phyloP scores from a whole-genome alignment of 2,329 filamentous ascomycete species.

The Scedosporium dehoogii region DNA sequence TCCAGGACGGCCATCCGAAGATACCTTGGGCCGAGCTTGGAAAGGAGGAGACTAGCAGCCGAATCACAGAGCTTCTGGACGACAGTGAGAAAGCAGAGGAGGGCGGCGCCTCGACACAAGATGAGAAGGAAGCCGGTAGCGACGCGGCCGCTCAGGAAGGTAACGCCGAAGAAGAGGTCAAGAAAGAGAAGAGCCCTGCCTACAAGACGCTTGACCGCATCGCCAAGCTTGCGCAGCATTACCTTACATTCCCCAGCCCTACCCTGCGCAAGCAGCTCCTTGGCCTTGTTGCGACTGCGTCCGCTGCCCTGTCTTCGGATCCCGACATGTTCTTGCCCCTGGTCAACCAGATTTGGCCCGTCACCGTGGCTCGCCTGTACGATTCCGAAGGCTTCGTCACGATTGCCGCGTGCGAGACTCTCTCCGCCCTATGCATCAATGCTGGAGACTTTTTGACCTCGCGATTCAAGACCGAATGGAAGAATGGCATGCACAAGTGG shows the following conservation, averaged over 20 bases:
- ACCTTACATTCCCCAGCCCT: conserved; percentile 77
- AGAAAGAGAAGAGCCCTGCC: conserved; percentile 57
- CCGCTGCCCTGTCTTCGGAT: conserved; percentile 61
- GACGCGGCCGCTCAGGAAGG: neutral
- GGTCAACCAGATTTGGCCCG: conserved; percentile 85
- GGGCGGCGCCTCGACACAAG: conserved; percentile 11
- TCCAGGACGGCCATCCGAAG: conserved; percentile 20
- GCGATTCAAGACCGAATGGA: conserved; percentile 67
- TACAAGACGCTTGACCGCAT: conserved; percentile 78
- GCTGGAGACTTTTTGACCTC: conserved; percentile 75
- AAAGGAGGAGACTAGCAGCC: conserved; percentile 2
- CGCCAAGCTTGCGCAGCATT: conserved; percentile 75
- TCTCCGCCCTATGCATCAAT: conserved; percentile 57
- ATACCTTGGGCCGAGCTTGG: conserved; percentile 20
- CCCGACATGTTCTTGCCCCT: conserved; percentile 81
- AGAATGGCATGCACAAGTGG: conserved; percentile 29
- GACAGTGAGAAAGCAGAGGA: conserved; percentile 11
- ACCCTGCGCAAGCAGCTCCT: conserved; percentile 70
- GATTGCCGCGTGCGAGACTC: conserved; percentile 58
- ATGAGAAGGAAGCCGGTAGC: neutral
- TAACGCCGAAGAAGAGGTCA: conserved; percentile 13
- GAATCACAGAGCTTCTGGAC: conserved; percentile 10
- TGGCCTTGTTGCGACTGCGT: conserved; percentile 62
- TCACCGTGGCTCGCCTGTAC: conserved; percentile 58
- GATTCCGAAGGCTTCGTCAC: conserved; percentile 60